A percentile compares a stretch with the other conserved stretches of the same genome.
phyloP scores from a whole-genome alignment of 1,284 basidiomycete genomes.

The Cerrena zonata region DNA sequence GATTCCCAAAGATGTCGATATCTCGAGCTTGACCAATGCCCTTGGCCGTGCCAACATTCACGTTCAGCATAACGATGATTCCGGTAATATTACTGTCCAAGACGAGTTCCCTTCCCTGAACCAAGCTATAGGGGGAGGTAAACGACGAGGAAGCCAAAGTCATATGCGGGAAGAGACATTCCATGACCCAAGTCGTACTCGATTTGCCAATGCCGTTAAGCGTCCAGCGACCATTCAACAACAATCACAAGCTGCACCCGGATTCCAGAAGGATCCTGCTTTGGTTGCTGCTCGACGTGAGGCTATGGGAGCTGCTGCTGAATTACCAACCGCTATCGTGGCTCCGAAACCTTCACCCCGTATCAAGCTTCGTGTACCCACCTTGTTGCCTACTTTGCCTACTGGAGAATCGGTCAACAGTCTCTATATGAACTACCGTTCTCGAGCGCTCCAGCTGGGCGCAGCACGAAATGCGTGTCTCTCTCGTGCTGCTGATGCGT shows the following conservation, averaged over 20 bases:
- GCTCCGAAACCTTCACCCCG: constrained; percentile 83
- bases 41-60: constrained; percentile 66
- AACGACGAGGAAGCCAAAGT: constrained; percentile 37
- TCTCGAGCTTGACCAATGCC: constrained; percentile 61
- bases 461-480: constrained; percentile 91
- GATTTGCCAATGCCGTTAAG: constrained; percentile 82
- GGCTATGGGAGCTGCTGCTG: constrained; percentile 50
- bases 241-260: constrained; percentile 19
- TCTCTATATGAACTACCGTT: constrained; percentile 84
- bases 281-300: constrained; percentile 46
- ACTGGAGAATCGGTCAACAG: constrained; percentile 76
- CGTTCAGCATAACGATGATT: constrained; percentile 30
- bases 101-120: constrained; percentile 86
- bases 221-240: constrained; percentile 37
- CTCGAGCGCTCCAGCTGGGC: constrained; percentile 82
- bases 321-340: constrained; percentile 57
- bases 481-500: constrained; percentile 92
- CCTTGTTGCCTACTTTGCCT: constrained; percentile 80
- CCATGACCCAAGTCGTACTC: constrained; percentile 73
- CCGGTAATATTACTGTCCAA: constrained; percentile 34
- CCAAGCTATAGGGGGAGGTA: constrained; percentile 39
- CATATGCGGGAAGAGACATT: constrained; percentile 38
- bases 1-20: constrained; percentile 74
- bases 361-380: constrained; percentile 75
- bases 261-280: constrained; percentile 32